These are phyloP conservation scores for Thelephora terrestris DNA, from an alignment of 1,284 basidiomycete genomes.

Conservation along the genomic window DNA sequence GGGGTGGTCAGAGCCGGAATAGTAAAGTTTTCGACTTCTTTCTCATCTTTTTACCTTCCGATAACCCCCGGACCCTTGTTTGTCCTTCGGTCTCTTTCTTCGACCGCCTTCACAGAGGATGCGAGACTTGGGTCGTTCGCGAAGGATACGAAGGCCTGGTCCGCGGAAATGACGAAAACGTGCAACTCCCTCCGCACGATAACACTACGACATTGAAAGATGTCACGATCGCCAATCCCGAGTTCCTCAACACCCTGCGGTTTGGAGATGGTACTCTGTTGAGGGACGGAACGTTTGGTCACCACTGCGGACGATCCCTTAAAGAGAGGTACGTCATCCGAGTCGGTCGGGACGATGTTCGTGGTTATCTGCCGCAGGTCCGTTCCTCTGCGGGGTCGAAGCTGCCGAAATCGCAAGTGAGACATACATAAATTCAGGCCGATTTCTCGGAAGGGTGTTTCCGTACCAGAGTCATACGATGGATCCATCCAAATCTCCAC, in stretches of 20 bases:
- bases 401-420: constrained; percentile 35
- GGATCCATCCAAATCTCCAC: constrained; percentile 96
- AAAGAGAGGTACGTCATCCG: constrained; percentile 92
- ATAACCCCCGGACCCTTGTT: not conserved
- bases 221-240: constrained; percentile 23
- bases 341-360: constrained; percentile 97
- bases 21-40: constrained; percentile 50
- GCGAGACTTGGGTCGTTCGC: constrained; percentile 87
- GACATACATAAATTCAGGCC: too few relatives aligned
- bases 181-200: constrained; percentile 15
- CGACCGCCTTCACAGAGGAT: constrained; percentile 49
- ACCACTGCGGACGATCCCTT: constrained; percentile 55
- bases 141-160: constrained; percentile 97
- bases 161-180: constrained; percentile 47
- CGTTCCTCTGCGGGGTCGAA: constrained; percentile 67
- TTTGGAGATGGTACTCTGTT: constrained; percentile 90
- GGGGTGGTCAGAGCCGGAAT: constrained; percentile 86
- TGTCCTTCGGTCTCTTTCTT: not conserved
- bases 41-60: constrained; percentile 1
- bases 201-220: constrained; percentile 15
- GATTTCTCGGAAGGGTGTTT: not conserved
- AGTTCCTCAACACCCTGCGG: constrained; percentile 59
- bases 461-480: constrained; percentile 78
- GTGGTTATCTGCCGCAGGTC: constrained; percentile 88
- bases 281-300: constrained; percentile 86